These are phyloP conservation scores for Solanum chacoense DNA, from an alignment of 305 asterid species.

Conservation along the genomic window DNA sequence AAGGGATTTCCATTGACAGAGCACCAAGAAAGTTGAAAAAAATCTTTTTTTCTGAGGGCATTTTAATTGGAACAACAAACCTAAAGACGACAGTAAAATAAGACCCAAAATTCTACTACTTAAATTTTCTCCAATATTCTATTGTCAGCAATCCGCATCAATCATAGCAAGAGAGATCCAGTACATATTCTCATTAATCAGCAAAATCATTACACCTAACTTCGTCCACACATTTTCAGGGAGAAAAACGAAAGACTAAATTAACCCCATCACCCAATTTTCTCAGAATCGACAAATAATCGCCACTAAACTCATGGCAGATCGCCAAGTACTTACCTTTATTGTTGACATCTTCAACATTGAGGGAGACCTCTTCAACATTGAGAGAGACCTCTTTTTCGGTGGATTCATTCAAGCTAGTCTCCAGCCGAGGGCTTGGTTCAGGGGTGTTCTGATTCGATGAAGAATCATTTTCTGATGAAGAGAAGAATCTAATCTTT, in stretches of 20 bases:
- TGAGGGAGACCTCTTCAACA: constrained; percentile 17
- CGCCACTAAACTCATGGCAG: not conserved
- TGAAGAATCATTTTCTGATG: constrained; percentile 34
- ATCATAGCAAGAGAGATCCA: not conserved
- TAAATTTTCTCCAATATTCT: not conserved
- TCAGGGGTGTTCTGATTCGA: constrained; percentile 12
- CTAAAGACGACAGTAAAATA: not conserved
- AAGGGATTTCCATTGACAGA: not conserved
- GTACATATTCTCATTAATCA: not conserved
- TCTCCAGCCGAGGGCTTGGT: constrained; percentile 18
- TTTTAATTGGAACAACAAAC: not conserved
- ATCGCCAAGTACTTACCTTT: constrained; percentile 29
- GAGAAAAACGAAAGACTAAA: not conserved
- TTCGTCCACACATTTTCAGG: not conserved
- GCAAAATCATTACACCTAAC: not conserved
- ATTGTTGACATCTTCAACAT: constrained; percentile 41
- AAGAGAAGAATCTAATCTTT: constrained; percentile 38
- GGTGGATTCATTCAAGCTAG: constrained; percentile 12
- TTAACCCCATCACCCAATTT: not conserved
- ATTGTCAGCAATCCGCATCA: not conserved
- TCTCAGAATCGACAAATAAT: not conserved
- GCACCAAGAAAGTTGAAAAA: not conserved
- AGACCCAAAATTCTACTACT: not conserved
- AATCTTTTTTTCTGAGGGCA: not conserved
- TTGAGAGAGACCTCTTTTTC: constrained; percentile 15